phyloP scores from a whole-genome alignment of 441 rosid genomes.

The Gossypium davidsonii region DNA sequence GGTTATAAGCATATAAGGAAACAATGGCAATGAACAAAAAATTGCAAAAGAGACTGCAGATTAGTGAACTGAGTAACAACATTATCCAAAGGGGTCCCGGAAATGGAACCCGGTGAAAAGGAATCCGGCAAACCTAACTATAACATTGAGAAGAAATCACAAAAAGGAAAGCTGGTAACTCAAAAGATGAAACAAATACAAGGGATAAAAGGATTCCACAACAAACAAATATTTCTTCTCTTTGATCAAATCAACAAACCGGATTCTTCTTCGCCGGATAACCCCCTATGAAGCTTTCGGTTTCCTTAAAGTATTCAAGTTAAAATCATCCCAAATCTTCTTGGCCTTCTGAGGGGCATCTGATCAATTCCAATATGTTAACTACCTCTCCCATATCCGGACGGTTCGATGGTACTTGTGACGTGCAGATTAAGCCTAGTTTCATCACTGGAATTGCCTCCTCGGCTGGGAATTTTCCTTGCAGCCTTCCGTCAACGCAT shows the following conservation, averaged over 20 bases:
- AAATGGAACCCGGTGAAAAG: constrained; percentile 67
- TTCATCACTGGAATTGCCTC: constrained; percentile 89
- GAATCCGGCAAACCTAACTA: constrained; percentile 53
- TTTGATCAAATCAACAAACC: constrained; percentile 35
- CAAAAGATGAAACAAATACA: constrained; percentile 26
- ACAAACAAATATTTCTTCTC: constrained; percentile 31
- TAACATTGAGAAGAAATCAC: constrained; percentile 35
- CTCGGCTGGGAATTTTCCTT: constrained; percentile 62
- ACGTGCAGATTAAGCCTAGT: constrained; percentile 84
- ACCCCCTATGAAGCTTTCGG: constrained; percentile 23
- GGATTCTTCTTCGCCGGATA: constrained; percentile 85
- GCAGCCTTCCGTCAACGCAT: constrained; percentile 62
- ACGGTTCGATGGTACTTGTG: constrained; percentile 90
- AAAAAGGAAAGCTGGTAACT: constrained; percentile 25
- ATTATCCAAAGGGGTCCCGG: constrained; percentile 31
- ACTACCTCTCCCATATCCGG: constrained; percentile 95
- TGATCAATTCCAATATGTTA: constrained; percentile 79
- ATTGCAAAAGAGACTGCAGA: constrained; percentile 12
- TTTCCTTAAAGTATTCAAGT: constrained; percentile 8
- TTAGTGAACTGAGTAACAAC: constrained; percentile 19
- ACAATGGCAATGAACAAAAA: constrained; percentile 9
- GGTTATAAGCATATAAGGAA: neutral
- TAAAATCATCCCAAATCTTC: constrained; percentile 48
- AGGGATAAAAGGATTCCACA: constrained; percentile 20
- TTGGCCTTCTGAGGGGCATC: constrained; percentile 85